Base-by-base conservation (phyloP, 148 eudicot species). In the Gaultheria prostrata region DNA sequence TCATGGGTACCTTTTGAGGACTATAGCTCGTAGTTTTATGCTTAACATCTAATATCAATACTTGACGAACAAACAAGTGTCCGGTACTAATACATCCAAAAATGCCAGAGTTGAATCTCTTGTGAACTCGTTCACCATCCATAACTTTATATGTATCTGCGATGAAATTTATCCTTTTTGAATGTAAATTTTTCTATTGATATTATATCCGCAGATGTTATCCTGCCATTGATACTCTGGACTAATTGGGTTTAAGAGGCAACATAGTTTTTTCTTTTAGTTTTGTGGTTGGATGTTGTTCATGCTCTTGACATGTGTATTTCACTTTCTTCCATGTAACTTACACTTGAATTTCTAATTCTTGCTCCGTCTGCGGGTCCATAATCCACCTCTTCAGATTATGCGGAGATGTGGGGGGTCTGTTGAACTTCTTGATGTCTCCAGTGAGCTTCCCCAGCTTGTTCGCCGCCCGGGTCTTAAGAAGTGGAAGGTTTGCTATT, bases 391-490 rank as follows among this genome's bases (percentile, higher is more conserved):
- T 79, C 46, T 81, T 59, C 88, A 97, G 99, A 86, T 97, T 84
- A 82, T 97, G 85, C 88, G 98, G 79, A 91, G 94, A 84, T 95
- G 99, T 88, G 92, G 87, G 69, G 96, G 92, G 50, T 84, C 95
- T 78, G 87, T 97, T 86, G 99, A 93, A 87, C 98, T 97, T 86
- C 82, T 97, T 85, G 99, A 97, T 84, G 99, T 97, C 81, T 95
- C 98, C 28, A 79, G 51, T 87, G 98, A 95, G 88, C 93, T 95
- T 86, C 98, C 98, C 59, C 92, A 92, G 88, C 91, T 97, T 82
- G 87, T 91, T 79, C 92, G 98, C n/a, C 91, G 98, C 86, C 99
- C 98, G 84, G 99, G 99, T 86, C 91, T 97, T 35, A 97, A 90
- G 89, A 93, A 85, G 82, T 97, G 99, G 99, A 95, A 92, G 98